A percentile compares a stretch with the other conserved stretches of the same genome.
phyloP scores from a whole-genome alignment of 495 filamentous ascomycete genomes.

The Neurospora sp. region DNA sequence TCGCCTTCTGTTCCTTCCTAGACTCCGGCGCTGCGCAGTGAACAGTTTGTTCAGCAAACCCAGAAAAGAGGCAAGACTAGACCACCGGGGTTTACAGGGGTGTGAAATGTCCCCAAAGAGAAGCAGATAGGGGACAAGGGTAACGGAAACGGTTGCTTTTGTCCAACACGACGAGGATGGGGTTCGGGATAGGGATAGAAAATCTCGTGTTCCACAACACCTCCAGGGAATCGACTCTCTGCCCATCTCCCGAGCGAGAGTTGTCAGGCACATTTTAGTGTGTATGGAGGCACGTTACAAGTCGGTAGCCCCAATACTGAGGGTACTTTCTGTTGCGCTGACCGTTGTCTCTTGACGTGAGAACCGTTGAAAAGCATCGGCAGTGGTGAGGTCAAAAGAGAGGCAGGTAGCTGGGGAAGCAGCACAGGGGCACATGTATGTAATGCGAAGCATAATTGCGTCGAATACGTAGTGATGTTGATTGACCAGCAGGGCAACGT shows the following conservation, averaged over 20 bases:
- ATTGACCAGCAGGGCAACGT: background rate
- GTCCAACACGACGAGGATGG: background rate
- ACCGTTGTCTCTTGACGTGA: background rate
- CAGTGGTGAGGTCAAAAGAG: background rate
- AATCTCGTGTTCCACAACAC: background rate
- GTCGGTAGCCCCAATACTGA: background rate
- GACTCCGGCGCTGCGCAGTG: background rate
- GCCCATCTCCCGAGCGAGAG: background rate
- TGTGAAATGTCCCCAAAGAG: background rate
- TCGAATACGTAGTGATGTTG: background rate
- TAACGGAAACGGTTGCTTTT: background rate
- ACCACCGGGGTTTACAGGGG: background rate
- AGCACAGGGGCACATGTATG: background rate
- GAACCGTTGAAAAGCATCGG: background rate
- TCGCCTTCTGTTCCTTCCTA: background rate
- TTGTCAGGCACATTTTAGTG: background rate
- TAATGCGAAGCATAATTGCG: background rate
- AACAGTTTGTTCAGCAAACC: background rate
- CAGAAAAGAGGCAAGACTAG: background rate
- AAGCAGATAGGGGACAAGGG: background rate
- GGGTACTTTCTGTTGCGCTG: background rate
- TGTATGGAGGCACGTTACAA: background rate
- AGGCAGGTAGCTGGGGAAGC: background rate
- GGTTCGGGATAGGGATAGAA: background rate
- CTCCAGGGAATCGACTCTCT: background rate